These are phyloP conservation scores for Lentinula raphanica DNA, from an alignment of 768 basidiomycete species.

Conservation along the genomic window DNA sequence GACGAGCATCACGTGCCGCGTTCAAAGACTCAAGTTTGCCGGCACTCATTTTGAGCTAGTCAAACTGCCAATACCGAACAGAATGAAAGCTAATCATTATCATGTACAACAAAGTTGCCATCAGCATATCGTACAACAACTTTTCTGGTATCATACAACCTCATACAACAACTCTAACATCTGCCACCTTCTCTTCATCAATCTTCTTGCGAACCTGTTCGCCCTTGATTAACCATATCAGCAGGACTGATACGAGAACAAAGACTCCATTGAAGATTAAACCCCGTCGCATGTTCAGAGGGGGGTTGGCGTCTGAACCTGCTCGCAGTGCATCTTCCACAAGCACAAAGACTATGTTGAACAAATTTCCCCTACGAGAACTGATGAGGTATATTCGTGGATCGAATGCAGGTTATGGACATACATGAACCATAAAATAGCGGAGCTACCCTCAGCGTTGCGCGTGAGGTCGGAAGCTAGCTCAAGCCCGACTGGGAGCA, in stretches of 20 bases:
- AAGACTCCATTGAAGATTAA: conserved; percentile 63
- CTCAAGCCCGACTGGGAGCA: conserved; percentile 75
- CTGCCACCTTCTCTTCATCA: conserved; percentile 48
- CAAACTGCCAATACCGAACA: too few relatives aligned
- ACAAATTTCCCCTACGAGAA: conserved; percentile 54
- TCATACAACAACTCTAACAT: neutral
- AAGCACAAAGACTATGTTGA: conserved; percentile 62
- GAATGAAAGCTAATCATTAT: too few relatives aligned
- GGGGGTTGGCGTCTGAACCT: conserved; percentile 53
- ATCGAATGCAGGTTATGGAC: conserved; percentile 18
- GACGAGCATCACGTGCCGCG: too few relatives aligned
- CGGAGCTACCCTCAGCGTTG: conserved; percentile 73
- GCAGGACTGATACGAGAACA: conserved; percentile 31
- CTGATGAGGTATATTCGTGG: conserved; percentile 2
- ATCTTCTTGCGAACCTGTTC: conserved; percentile 55
- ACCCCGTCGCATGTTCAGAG: conserved; percentile 65
- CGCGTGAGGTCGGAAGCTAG: conserved; percentile 76
- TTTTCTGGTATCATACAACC: too few relatives aligned
- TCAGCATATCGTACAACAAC: too few relatives aligned
- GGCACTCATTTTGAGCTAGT: too few relatives aligned
- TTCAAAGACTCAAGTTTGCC: too few relatives aligned
- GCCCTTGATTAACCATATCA: conserved; percentile 52
- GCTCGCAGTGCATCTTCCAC: conserved; percentile 68
- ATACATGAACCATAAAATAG: conserved; percentile 71
- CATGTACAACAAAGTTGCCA: too few relatives aligned